Conservation (phyloP, 129 eudicot genomes). For the Silybum marianum region DNA sequence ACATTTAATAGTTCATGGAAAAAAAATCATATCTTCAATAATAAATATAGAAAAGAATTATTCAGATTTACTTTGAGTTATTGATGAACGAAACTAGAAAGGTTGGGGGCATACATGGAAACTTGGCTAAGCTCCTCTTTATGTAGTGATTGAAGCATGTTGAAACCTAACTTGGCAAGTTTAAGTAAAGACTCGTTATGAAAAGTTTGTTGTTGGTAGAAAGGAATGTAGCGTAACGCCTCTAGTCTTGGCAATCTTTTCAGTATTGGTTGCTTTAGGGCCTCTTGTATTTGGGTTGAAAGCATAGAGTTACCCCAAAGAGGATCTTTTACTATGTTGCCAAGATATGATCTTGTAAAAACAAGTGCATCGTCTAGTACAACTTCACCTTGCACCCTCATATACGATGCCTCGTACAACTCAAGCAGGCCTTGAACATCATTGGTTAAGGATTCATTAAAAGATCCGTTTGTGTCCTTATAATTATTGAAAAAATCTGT, state of each 20-base stretch:
- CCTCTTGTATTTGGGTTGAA: conserved; percentile 32
- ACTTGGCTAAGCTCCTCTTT: conserved; percentile 42
- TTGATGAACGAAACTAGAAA: background rate
- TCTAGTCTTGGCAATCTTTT: conserved; percentile 37
- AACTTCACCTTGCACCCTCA: conserved; percentile 38
- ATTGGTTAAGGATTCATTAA: conserved; percentile 24
- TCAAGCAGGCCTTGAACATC: conserved; percentile 41
- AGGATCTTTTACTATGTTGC: background rate
- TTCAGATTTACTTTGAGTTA: background rate
- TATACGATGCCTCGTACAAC: conserved; percentile 51
- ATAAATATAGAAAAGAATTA: background rate
- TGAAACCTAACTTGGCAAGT: conserved; percentile 53
- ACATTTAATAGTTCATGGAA: background rate
- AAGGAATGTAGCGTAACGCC: conserved; percentile 34
- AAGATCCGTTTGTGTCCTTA: conserved; percentile 31
- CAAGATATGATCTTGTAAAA: conserved; percentile 35
- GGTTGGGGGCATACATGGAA: conserved; percentile 22
- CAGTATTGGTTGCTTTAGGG: conserved; percentile 28
- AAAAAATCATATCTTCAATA: background rate
- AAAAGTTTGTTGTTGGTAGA: conserved; percentile 37
- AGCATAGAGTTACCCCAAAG: background rate
- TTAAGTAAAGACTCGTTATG: conserved; percentile 30
- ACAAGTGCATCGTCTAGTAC: conserved; percentile 52
- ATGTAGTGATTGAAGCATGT: conserved; percentile 43
- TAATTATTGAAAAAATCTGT: conserved; percentile 46